Evolutionary conservation across 306 rosid genomes (phyloP).

Genomic region (Datisca glomerata): DNA sequence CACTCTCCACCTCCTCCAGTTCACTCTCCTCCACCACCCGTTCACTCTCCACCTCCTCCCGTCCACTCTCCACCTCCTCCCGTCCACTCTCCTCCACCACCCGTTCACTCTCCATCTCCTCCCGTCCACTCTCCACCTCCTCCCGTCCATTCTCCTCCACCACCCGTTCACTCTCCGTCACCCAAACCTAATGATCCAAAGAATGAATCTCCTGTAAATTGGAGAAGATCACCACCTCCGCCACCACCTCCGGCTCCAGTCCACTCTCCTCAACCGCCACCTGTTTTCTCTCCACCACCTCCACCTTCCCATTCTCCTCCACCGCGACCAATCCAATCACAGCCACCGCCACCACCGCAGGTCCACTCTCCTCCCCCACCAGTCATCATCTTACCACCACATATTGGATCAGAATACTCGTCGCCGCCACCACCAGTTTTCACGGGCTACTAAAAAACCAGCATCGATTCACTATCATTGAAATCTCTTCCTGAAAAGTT

Average conservation of each 20-base stretch:
- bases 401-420: conserved; percentile 7
- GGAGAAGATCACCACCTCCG: not conserved
- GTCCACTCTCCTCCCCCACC: conserved; percentile 1
- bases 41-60: not conserved
- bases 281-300: conserved; percentile 3
- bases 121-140: not conserved
- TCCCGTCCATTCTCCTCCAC: not conserved
- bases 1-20: not conserved
- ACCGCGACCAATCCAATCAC: too few relatives aligned
- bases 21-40: not conserved
- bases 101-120: not conserved
- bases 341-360: conserved; percentile 2
- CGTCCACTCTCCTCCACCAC: not conserved
- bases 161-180: not conserved
- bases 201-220: not conserved
- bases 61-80: not conserved
- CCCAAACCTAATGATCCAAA: not conserved
- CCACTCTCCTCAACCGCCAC: conserved; percentile 5
- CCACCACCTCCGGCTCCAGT: not conserved
- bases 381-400: conserved; percentile 9
- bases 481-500: too few relatives aligned
- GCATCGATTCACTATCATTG: too few relatives aligned
- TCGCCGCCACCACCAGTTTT: conserved; percentile 19
- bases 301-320: too few relatives aligned
- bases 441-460: conserved; percentile 13